These are phyloP conservation scores for Amorphotheca resinae DNA, from an alignment of 495 filamentous ascomycete genomes.

Conservation along the genomic window DNA sequence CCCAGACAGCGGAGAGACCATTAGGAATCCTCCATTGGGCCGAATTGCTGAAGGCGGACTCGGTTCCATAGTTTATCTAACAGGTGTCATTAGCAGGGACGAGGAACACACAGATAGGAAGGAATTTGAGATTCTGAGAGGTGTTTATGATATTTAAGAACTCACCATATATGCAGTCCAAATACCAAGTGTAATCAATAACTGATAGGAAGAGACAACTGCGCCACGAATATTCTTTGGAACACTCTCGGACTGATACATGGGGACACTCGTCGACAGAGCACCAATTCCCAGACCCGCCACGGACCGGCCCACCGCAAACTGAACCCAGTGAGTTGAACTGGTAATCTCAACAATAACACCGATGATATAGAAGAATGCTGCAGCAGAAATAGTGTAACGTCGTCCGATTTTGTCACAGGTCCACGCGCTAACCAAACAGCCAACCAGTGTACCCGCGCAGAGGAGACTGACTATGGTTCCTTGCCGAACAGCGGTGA, in stretches of 20 bases:
- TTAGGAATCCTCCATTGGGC: conserved; percentile 66
- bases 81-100: conserved; percentile 13
- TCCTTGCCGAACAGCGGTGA: conserved; percentile 38
- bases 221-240: conserved; percentile 74
- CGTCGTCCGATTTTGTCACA: conserved; percentile 34
- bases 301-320: conserved; percentile 40
- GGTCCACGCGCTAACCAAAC: conserved; percentile 49
- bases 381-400: conserved; percentile 40
- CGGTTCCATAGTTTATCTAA: conserved; percentile 63
- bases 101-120: neutral
- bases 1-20: conserved; percentile 67
- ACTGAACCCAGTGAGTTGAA: conserved; percentile 34
- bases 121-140: neutral
- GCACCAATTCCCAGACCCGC: conserved; percentile 50
- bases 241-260: conserved; percentile 75
- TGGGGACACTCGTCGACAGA: conserved; percentile 46
- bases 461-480: conserved; percentile 45
- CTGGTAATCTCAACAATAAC: conserved; percentile 56
- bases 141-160: neutral
- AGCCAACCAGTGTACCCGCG: conserved; percentile 57
- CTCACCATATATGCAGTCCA: conserved; percentile 27
- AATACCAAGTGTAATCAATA: conserved; percentile 73
- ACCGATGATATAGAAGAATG: conserved; percentile 53
- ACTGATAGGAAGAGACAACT: conserved; percentile 71
- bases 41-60: conserved; percentile 28